Conservation (phyloP, 2,329 filamentous ascomycete genomes). For the Botrytis elliptica region DNA sequence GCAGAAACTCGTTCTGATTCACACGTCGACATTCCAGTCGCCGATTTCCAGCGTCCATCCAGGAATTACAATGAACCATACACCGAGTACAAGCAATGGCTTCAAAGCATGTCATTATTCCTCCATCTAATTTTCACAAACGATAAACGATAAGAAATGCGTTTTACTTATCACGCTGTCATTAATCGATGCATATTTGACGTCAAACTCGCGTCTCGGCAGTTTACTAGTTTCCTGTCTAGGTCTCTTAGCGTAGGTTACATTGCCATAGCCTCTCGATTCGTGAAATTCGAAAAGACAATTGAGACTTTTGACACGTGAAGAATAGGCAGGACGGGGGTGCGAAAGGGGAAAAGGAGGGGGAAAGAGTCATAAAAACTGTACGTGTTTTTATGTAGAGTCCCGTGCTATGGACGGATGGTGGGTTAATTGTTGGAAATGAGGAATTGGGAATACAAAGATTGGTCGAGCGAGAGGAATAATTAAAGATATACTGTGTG, state of each 20-base stretch:
- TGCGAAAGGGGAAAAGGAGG: background rate
- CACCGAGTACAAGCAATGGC: background rate
- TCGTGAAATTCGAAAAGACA: background rate
- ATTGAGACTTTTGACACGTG: background rate
- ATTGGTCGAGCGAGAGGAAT: background rate
- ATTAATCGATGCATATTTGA: background rate
- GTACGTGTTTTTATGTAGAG: background rate
- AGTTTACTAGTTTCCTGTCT: background rate
- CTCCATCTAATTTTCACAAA: background rate
- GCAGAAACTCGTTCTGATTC: background rate
- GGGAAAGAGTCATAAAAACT: background rate
- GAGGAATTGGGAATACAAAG: background rate
- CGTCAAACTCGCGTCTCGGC: conserved; percentile 8
- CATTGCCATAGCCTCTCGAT: background rate
- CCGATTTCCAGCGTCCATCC: background rate
- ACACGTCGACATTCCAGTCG: background rate
- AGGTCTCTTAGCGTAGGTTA: background rate
- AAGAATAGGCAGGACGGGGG: background rate
- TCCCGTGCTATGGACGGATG: background rate
- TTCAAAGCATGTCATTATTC: background rate
- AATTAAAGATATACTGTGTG: background rate
- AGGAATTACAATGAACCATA: background rate
- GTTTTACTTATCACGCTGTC: background rate
- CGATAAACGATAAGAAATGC: background rate
- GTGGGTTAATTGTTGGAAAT: background rate